Evolutionary conservation across 805 yeast species (phyloP), one percentile per base, ranked within the genome.

Genomic region (Barnettozyma sucrosica): DNA sequence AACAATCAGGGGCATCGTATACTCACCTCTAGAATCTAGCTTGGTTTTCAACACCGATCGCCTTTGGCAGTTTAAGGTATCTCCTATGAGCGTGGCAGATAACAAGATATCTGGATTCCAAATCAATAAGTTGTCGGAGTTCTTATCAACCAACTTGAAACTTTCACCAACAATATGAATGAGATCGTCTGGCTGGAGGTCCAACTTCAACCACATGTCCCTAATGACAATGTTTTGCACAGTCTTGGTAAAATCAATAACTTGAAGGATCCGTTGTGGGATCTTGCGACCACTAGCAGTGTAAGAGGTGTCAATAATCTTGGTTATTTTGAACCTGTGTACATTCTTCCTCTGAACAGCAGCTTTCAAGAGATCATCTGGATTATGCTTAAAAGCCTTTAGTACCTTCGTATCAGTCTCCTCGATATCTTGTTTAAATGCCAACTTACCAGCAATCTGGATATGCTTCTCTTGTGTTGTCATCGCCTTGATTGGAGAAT

Each of bases 91-190:
- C 0, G 98, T 93, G 2, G 96, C 89, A 0, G 97, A 79, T 0
- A 92, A 66, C 11, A 93, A 66, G 4, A 79, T 66, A 61, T 93
- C 98, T 0, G 99, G 99, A 54, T 85, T 78, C 75, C 93, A 76
- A 19, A 92, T 74, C 25, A 90, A 64, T n/a, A 89, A 61, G 54
- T 84, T 80, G 26, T 74, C 74, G 30, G 72, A 66, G 49, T 75
- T 74, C 41, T 72, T 70, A 53, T 83, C 86, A 8, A 83, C 74
- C 3, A 81, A 55, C 23, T 53, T 53, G 32, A 44, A 43, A 20
- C 58, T 55, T 4, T 64, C 72, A 5, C 82, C 75, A 10, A 85
- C 70, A 5, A 85, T 64, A 62, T 85, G 87, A 16, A 85, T 70
- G 0, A 85, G 71, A 59, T 85, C 90, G 6, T 72, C 74, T 1